Evolutionary conservation across 805 yeast genomes (phyloP).

Genomic region (Ogataea dorogensis): DNA sequence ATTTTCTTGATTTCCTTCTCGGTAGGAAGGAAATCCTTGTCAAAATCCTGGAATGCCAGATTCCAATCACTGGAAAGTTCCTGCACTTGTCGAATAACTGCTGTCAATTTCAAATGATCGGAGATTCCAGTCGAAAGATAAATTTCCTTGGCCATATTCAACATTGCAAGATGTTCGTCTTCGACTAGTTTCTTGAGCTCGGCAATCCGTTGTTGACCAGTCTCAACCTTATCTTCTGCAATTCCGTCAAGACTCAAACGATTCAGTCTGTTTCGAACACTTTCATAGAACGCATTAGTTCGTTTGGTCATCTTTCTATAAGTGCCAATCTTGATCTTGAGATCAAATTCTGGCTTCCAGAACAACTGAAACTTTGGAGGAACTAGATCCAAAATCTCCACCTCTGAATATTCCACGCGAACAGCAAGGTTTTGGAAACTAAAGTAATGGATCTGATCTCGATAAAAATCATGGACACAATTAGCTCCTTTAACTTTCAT

Average conservation of each 20-base stretch:
- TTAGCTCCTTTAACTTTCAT: constrained; percentile 54
- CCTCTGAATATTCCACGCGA: constrained; percentile 69
- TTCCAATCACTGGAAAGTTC: constrained; percentile 89
- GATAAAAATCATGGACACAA: constrained; percentile 79
- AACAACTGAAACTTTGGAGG: constrained; percentile 70
- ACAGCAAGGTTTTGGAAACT: constrained; percentile 78
- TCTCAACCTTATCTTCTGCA: constrained; percentile 65
- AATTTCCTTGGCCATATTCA: constrained; percentile 46
- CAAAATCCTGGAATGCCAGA: constrained; percentile 75
- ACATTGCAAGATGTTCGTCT: constrained; percentile 48
- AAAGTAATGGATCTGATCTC: constrained; percentile 81
- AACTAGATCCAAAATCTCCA: constrained; percentile 75
- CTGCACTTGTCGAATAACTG: constrained; percentile 67
- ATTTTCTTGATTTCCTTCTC: constrained; percentile 90
- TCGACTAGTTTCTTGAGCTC: constrained; percentile 54
- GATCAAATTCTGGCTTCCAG: constrained; percentile 72
- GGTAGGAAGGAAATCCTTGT: constrained; percentile 74
- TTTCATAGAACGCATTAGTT: constrained; percentile 62
- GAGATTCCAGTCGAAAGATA: constrained; percentile 58
- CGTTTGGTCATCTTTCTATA: constrained; percentile 53
- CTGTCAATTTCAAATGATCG: constrained; percentile 68
- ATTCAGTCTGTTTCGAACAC: constrained; percentile 65
- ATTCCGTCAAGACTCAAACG: constrained; percentile 79
- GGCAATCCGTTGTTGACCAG: constrained; percentile 58
- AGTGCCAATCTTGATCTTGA: constrained; percentile 63